A percentile compares a stretch with the other conserved stretches of the same genome.
These are phyloP conservation scores for Rhazya stricta DNA, from an alignment of 257 asterid species.

Conservation along the genomic window DNA sequence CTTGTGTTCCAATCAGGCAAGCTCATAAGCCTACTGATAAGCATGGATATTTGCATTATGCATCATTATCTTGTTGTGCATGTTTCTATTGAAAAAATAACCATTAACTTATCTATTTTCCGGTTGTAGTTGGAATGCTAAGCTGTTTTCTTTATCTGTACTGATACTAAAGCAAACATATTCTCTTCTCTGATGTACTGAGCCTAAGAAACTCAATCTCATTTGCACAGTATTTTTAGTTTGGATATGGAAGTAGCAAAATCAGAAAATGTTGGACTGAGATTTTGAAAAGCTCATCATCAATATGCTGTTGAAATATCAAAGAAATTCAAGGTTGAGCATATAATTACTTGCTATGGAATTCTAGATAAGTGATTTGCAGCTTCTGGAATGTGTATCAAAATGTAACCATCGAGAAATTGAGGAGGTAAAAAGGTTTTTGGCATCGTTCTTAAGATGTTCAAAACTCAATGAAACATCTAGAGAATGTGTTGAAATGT, in stretches of 20 bases:
- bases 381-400: background rate
- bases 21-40: constrained; percentile 15
- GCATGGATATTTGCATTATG: background rate
- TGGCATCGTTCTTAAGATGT: background rate
- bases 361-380: background rate
- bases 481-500: background rate
- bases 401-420: background rate
- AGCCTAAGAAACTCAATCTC: background rate
- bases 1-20: constrained; percentile 95
- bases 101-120: background rate
- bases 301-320: background rate
- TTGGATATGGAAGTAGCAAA: background rate
- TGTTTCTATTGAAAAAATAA: background rate
- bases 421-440: background rate
- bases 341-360: background rate
- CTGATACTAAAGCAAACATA: background rate
- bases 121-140: background rate
- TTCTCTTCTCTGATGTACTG: background rate
- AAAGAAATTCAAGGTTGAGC: background rate
- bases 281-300: background rate
- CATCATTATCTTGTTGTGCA: background rate
- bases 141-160: background rate
- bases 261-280: background rate
- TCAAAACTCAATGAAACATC: background rate
- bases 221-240: background rate